Evolutionary conservation across 129 eudicot genomes (phyloP).

Genomic region (Tanacetum coccineum): DNA sequence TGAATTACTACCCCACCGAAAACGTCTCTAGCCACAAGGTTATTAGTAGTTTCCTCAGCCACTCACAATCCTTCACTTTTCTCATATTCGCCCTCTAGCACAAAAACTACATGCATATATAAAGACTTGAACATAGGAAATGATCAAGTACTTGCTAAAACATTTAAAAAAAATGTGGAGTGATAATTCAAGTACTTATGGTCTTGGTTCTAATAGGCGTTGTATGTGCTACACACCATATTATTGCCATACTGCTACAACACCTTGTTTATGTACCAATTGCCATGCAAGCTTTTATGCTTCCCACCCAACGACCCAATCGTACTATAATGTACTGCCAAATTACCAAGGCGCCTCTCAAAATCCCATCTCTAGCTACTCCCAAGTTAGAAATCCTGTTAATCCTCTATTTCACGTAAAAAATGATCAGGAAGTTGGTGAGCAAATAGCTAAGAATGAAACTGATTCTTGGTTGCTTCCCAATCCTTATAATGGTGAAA

Average conservation of each 20-base stretch:
- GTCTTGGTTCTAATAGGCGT: conserved; percentile 7
- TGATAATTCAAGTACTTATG: conserved; percentile 6
- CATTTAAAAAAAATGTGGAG: conserved; percentile 24
- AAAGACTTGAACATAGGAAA: conserved; percentile 13
- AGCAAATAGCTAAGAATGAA: conserved; percentile 23
- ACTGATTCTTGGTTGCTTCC: conserved; percentile 27
- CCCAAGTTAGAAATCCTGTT: conserved; percentile 14
- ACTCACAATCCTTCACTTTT: conserved; percentile 19
- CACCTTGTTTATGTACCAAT: conserved; percentile 17
- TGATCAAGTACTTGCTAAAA: conserved; percentile 13
- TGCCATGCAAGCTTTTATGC: conserved; percentile 20
- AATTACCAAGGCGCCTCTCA: conserved; percentile 19
- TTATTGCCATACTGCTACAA: conserved; percentile 10
- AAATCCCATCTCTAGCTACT: conserved; percentile 17
- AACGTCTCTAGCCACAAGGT: conserved; percentile 24
- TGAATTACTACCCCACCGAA: conserved; percentile 20
- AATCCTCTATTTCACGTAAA: conserved; percentile 9
- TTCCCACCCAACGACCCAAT: conserved; percentile 14
- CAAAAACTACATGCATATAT: conserved; percentile 28
- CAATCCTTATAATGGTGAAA: conserved; percentile 20
- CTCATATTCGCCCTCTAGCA: conserved; percentile 16
- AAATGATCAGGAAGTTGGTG: conserved; percentile 15
- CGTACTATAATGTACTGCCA: conserved; percentile 17
- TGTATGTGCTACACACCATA: conserved; percentile 10
- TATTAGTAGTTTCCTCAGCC: conserved; percentile 26